Evolutionary conservation across 441 rosid species (phyloP), one percentile per base, ranked within the genome.

Genomic region (Gossypium laxum): DNA sequence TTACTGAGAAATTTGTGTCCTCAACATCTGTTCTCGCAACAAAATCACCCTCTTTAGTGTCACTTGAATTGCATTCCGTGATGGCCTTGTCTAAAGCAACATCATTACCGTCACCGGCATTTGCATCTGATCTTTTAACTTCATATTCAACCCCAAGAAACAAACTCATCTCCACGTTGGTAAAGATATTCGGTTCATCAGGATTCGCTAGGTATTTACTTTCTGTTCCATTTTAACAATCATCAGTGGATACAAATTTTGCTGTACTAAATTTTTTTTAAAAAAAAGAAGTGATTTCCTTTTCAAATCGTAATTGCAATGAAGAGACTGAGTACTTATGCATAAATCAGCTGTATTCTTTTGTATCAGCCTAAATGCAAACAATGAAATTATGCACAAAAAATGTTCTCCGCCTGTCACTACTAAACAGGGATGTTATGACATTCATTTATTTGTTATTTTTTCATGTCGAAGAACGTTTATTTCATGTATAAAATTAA

Each of bases 61-160:
- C 43, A 21, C 52, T 60, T 19, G 47, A 26, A 24, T 60, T 65
- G 38, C 11, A 10, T 22, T 47, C 54, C 14, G 18, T 1, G 12
- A 38, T 21, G 34, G 60, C 18, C 12, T 74, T 75, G 11, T 38
- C 7, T 30, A 57, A 11, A 67, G 67, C 52, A 32, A 7, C 22
- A 48, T 14, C 8, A 50, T 67, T 50, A 50, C 22, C 15, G 41
- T 28, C 70, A 48, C 45, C 15, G 17, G 70, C 28, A n/a, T 51
- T 67, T 62, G 69, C 63, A 57, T 55, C 57, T 32, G 65, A 32
- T 15, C 72, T 48, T 74, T 72, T 56, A 69, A 12, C 51, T 10
- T 52, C 72, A 24, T 56, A 51, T 48, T 58, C 51, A 54, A 11
- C 74, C 32, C 24, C 80, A 1, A 11, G 71, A 65, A 60, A 64